Conservation (phyloP, 108 stramenopile genomes). For the Cyclotella choctawhatcheeana region DNA sequence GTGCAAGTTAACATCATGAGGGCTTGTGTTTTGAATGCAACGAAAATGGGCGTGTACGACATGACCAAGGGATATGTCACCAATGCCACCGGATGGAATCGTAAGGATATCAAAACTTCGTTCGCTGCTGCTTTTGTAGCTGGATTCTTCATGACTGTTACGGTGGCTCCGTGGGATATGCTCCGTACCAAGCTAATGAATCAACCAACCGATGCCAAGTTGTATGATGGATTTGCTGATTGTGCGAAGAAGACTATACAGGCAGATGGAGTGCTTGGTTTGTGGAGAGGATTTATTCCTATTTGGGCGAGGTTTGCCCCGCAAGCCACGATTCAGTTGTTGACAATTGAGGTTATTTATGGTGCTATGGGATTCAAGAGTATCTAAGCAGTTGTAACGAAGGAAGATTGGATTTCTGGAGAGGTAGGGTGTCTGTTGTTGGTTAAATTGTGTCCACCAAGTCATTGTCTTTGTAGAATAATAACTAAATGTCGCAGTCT, state of each 20-base stretch:
- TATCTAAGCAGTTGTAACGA: too few species aligned
- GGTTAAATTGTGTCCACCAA: not conserved
- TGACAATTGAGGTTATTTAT: constrained; percentile 88
- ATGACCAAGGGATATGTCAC: constrained; percentile 84
- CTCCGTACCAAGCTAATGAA: constrained; percentile 82
- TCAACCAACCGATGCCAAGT: constrained; percentile 83
- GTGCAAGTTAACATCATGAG: constrained; percentile 84
- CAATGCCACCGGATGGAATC: constrained; percentile 69
- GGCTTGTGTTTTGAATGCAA: constrained; percentile 93
- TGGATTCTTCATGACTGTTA: constrained; percentile 92
- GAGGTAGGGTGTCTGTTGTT: not conserved
- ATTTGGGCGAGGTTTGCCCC: constrained; percentile 94
- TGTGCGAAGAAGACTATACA: constrained; percentile 77
- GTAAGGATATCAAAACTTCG: constrained; percentile 76
- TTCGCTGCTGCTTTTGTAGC: constrained; percentile 79
- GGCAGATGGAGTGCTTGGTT: constrained; percentile 67
- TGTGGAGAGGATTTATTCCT: constrained; percentile 90
- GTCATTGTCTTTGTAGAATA: too few species aligned
- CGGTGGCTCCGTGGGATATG: constrained; percentile 82
- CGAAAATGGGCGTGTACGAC: constrained; percentile 94
- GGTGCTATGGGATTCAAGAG: constrained; percentile 68
- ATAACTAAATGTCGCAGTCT: too few species aligned
- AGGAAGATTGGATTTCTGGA: too few species aligned
- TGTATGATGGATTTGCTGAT: constrained; percentile 83
- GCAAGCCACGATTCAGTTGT: constrained; percentile 84